Evolutionary conservation across 2,329 filamentous ascomycete species (phyloP).

Genomic region (Diaporthe destruens): DNA sequence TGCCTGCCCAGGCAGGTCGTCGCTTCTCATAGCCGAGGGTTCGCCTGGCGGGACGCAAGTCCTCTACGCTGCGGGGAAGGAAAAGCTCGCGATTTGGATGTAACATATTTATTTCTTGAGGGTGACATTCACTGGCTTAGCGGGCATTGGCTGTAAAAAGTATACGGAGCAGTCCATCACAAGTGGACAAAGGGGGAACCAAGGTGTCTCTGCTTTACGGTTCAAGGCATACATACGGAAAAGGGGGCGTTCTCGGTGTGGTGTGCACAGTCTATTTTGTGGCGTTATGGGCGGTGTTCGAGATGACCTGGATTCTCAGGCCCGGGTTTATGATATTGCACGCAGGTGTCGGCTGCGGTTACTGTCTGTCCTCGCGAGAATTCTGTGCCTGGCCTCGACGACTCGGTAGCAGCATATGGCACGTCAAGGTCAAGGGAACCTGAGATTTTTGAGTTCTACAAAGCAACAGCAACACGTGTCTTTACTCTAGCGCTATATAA

Average conservation of each 20-base stretch:
- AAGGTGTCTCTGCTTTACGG: slow-evolving; percentile 36
- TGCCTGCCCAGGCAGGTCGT: slow-evolving; percentile 67
- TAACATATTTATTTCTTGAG: slow-evolving; percentile 27
- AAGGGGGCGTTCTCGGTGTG: slow-evolving; percentile 38
- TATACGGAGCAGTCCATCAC: slow-evolving; percentile 41
- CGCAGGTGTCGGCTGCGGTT: slow-evolving; percentile 15
- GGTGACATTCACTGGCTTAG: slow-evolving; percentile 29
- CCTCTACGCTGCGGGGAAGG: background rate
- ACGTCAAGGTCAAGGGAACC: slow-evolving; percentile 6
- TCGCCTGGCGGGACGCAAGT: background rate
- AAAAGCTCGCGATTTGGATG: slow-evolving; percentile 13
- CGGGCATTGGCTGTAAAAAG: slow-evolving; percentile 39
- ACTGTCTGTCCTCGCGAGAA: slow-evolving; percentile 10
- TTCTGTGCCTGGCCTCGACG: slow-evolving; percentile 26
- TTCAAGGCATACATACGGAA: slow-evolving; percentile 40
- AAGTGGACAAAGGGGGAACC: slow-evolving; percentile 36
- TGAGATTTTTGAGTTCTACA: background rate
- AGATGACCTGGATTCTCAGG: slow-evolving; percentile 22
- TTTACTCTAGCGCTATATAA: slow-evolving; percentile 1
- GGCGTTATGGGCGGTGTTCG: slow-evolving; percentile 34
- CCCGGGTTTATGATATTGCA: slow-evolving; percentile 16
- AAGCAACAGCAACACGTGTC: slow-evolving; percentile 7
- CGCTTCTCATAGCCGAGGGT: slow-evolving; percentile 64
- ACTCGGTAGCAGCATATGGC: slow-evolving; percentile 22
- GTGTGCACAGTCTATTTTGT: slow-evolving; percentile 7